These are phyloP conservation scores for Pseudodiploospora longispora DNA, from an alignment of 2,329 filamentous ascomycete genomes.

Conservation along the genomic window DNA sequence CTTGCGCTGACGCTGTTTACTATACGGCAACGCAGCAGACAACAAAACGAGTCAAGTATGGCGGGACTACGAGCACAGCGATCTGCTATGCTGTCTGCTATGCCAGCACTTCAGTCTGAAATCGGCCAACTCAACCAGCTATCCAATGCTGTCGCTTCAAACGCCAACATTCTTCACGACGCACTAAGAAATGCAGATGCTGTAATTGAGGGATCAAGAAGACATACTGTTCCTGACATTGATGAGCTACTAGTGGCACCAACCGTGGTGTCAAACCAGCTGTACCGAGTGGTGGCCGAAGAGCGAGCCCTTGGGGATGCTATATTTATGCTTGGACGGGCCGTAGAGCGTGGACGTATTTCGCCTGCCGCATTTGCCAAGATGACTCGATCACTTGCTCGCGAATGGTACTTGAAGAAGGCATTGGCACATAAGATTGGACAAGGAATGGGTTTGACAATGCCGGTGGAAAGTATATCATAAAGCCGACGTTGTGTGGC, in stretches of 20 bases:
- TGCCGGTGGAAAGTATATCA: not conserved
- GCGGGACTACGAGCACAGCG: slow-evolving; percentile 72
- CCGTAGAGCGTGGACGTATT: slow-evolving; percentile 65
- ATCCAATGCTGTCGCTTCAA: slow-evolving; percentile 62
- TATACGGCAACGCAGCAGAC: slow-evolving; percentile 59
- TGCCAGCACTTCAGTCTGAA: slow-evolving; percentile 65
- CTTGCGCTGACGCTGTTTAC: slow-evolving; percentile 62
- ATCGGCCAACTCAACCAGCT: slow-evolving; percentile 62
- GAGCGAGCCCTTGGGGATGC: slow-evolving; percentile 81
- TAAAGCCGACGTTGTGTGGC: too few relatives aligned
- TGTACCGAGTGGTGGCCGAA: slow-evolving; percentile 84
- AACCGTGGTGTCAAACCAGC: slow-evolving; percentile 84
- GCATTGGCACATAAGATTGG: slow-evolving; percentile 72
- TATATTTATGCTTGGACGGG: slow-evolving; percentile 71
- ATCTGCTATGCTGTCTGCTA: slow-evolving; percentile 62
- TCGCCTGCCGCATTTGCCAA: slow-evolving; percentile 68
- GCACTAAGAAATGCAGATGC: slow-evolving; percentile 71
- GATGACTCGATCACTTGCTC: slow-evolving; percentile 63
- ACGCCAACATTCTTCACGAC: slow-evolving; percentile 70
- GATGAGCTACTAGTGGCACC: slow-evolving; percentile 91
- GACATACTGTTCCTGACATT: slow-evolving; percentile 63
- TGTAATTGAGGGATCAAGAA: slow-evolving; percentile 65
- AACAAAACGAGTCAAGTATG: slow-evolving; percentile 67
- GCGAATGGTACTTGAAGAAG: slow-evolving; percentile 81
- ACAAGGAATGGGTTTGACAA: slow-evolving; percentile 59